Evolutionary conservation across 352 stramenopile genomes (phyloP), one percentile per base, ranked within the genome.

Genomic region (Phytophthora melonis): DNA sequence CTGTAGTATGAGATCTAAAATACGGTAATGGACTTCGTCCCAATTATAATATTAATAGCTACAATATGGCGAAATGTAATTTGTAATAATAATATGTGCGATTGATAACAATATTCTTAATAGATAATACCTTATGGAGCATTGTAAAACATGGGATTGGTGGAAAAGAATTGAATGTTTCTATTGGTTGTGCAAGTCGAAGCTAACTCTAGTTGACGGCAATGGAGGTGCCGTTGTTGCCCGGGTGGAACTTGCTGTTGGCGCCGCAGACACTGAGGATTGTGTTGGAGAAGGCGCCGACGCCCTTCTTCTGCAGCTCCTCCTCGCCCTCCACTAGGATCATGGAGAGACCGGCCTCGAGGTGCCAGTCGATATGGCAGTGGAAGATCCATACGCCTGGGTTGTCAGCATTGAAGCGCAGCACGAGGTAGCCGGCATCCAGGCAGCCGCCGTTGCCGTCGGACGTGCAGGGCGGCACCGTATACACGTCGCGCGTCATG

Each of bases 321-420:
- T 63, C 32, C 56, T 75, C 66, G 18, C 71, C 71, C 45, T 75
- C 71, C 8, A 78, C 66, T 3, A 78, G 21, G 1, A 78, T 52
- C 71, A 75, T 79, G 18, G 77, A 66, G 30, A 82, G 39, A 47
- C 78, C 78, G 19, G 60, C 67, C 10, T 67, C 71, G 32, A 82
- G 52, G 45, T 86, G 78, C 66, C 72, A 83, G 8, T 82, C 78
- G 23, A 83, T 77, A 56, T 86, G 78, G 68, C 79, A 83, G 58
- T 86, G 79, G 57, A 86, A 50, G 23, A 80, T 67, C 79, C 75
- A 86, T 6, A 75, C 75, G 11, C 79, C 75, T 6, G 75, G 65
- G 56, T 78, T 83, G 66, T 83, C 69, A 5, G 75, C 68, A 21
- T 62, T 68, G 57, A 83, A 83, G 25, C 74, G 79, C 52, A 86